Percentiles rank a stretch among this genome's conserved stretches.
Conservation (phyloP, 768 basidiomycete genomes). For the Rubroboletus pulcherrimus region DNA sequence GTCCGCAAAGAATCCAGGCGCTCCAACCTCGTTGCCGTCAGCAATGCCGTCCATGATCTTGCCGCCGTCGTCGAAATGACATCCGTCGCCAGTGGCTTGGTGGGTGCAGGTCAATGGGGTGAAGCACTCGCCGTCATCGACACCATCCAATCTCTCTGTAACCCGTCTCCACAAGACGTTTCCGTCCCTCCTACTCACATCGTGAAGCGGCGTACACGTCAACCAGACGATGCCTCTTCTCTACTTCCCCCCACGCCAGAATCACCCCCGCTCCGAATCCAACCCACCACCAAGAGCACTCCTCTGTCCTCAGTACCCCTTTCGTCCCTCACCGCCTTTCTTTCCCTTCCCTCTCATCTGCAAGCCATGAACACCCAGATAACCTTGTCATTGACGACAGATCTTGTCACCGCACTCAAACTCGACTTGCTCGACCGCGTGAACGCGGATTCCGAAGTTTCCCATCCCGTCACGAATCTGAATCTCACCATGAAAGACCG, state of each 20-base stretch:
- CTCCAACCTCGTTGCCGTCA: conserved; percentile 54
- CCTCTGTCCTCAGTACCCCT: conserved; percentile 47
- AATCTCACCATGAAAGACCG: conserved; percentile 56
- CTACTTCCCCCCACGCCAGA: conserved; percentile 38
- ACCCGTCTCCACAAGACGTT: conserved; percentile 15
- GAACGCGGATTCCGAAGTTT: conserved; percentile 16
- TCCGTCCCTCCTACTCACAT: conserved; percentile 1
- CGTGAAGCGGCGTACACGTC: conserved; percentile 6
- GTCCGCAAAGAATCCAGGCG: conserved; percentile 63
- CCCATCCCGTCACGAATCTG: conserved; percentile 19
- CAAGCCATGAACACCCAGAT: conserved; percentile 72
- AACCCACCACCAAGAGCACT: conserved; percentile 25
- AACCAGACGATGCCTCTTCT: conserved; percentile 21
- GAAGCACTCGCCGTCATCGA: conserved; percentile 78
- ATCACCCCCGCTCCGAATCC: conserved; percentile 13
- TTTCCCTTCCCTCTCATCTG: conserved; percentile 72
- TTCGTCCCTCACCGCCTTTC: conserved; percentile 66
- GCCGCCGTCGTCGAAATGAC: conserved; percentile 75
- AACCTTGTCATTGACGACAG: conserved; percentile 68
- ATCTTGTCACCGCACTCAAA: conserved; percentile 69
- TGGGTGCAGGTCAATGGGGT: conserved; percentile 84
- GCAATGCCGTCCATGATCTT: conserved; percentile 60
- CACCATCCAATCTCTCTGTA: conserved; percentile 59
- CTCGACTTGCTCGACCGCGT: conserved; percentile 61
- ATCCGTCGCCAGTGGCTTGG: conserved; percentile 64